Evolutionary conservation across 164 flowering plant genomes (phyloP).

Genomic region (Berberis thunbergii): DNA sequence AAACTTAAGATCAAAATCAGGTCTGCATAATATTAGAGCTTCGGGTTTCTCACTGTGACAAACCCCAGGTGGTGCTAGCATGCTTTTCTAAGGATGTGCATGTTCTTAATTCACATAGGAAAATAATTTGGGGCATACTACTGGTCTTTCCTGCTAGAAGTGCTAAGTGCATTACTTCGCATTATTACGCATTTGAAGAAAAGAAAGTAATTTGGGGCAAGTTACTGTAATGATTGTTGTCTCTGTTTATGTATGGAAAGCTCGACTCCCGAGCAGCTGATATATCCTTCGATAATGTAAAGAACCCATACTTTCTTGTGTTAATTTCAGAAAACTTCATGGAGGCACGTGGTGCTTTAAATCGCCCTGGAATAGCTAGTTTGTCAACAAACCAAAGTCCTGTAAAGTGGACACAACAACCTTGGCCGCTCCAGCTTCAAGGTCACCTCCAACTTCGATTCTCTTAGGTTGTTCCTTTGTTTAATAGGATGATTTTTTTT

Average conservation of each 20-base stretch:
- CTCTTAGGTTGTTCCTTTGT: slow-evolving; percentile 45
- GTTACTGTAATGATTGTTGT: not conserved
- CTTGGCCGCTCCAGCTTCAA: slow-evolving; percentile 47
- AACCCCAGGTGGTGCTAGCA: no score
- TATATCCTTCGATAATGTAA: slow-evolving; percentile 52
- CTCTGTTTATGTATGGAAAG: slow-evolving; percentile 48
- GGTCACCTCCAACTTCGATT: slow-evolving; percentile 45
- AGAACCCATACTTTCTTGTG: slow-evolving; percentile 65
- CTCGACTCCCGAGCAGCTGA: slow-evolving; percentile 57
- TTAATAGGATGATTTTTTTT: not conserved
- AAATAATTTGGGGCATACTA: no score
- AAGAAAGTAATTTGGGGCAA: not conserved
- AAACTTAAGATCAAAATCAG: no score
- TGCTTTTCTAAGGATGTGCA: no score
- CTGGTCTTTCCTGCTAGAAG: no score
- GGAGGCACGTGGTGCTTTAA: slow-evolving; percentile 81
- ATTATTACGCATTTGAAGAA: not conserved
- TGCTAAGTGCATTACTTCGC: no score
- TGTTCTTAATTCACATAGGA: no score
- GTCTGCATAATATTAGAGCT: no score
- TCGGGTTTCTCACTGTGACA: no score
- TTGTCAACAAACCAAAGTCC: slow-evolving; percentile 59
- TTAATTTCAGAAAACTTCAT: slow-evolving; percentile 71
- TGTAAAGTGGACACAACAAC: slow-evolving; percentile 60
- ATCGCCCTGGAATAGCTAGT: slow-evolving; percentile 52